These are phyloP conservation scores for Blastobotrys ciferrii DNA, from an alignment of 1,139 yeast genomes.

Conservation along the genomic window DNA sequence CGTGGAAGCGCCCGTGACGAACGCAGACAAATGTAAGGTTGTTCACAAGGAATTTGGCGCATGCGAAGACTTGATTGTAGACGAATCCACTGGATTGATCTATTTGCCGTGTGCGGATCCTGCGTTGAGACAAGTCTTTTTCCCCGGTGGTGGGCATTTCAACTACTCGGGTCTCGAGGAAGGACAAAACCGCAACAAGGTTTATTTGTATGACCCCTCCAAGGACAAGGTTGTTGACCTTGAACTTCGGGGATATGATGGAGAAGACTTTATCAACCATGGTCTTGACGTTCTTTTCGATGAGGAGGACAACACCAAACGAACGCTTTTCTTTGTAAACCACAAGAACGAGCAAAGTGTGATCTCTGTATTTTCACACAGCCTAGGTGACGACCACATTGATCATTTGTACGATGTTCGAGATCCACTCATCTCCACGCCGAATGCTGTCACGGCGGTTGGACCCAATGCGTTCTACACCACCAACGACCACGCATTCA, in stretches of 20 bases:
- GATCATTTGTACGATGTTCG: slow-evolving; percentile 16
- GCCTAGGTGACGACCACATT: slow-evolving; percentile 13
- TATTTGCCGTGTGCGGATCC: slow-evolving; percentile 8
- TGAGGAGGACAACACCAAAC: slow-evolving; percentile 13
- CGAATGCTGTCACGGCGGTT: slow-evolving; percentile 22
- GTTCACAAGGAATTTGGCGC: slow-evolving; percentile 9
- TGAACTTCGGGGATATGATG: slow-evolving; percentile 11
- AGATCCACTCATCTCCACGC: slow-evolving; percentile 17
- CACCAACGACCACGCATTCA: slow-evolving; percentile 22
- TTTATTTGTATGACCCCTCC: slow-evolving; percentile 12
- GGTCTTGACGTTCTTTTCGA: slow-evolving; percentile 17
- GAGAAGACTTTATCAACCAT: slow-evolving; percentile 20
- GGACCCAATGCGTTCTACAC: slow-evolving; percentile 18
- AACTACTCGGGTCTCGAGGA: slow-evolving; percentile 11
- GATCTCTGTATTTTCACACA: slow-evolving; percentile 22
- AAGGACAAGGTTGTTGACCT: slow-evolving; percentile 9
- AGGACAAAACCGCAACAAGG: not conserved
- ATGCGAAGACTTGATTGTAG: slow-evolving; percentile 8
- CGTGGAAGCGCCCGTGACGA: not conserved
- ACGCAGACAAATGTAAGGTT: slow-evolving; percentile 6
- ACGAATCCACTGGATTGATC: not conserved
- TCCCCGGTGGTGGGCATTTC: slow-evolving; percentile 6
- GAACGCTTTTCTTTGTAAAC: slow-evolving; percentile 20
- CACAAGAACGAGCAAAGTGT: slow-evolving; percentile 21
- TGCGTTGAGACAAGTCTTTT: not conserved